Evolutionary conservation across 768 basidiomycete species (phyloP).

Genomic region (Gloeophyllum trabeum): DNA sequence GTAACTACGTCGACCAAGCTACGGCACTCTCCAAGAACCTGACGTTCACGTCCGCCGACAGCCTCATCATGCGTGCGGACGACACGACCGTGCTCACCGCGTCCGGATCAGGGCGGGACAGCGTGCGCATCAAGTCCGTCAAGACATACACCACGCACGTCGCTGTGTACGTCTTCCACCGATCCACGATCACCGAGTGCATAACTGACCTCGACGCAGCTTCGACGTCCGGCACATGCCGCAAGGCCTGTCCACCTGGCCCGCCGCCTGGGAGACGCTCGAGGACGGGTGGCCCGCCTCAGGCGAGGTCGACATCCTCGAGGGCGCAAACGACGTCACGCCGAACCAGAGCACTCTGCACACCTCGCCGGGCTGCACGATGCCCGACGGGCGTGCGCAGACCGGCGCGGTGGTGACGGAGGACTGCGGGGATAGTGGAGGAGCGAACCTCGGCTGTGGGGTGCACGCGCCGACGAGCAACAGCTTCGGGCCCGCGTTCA

Average conservation of each 20-base stretch:
- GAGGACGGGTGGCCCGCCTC: slow-evolving; percentile 14
- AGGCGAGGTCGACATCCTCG: slow-evolving; percentile 36
- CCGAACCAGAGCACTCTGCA: slow-evolving; percentile 37
- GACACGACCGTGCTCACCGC: slow-evolving; percentile 18
- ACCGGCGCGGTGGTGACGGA: slow-evolving; percentile 29
- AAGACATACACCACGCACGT: slow-evolving; percentile 22
- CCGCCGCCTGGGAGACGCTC: slow-evolving; percentile 24
- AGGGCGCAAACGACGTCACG: slow-evolving; percentile 36
- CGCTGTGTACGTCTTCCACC: slow-evolving; percentile 11
- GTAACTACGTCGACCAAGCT: slow-evolving; percentile 21
- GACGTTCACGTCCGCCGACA: slow-evolving; percentile 14
- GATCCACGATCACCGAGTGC: not conserved
- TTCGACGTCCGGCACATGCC: slow-evolving; percentile 40
- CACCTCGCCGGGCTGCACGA: slow-evolving; percentile 42
- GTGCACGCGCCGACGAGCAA: slow-evolving; percentile 25
- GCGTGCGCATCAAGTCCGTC: slow-evolving; percentile 21
- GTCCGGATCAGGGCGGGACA: slow-evolving; percentile 22
- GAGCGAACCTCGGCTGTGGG: slow-evolving; percentile 45
- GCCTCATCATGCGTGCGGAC: slow-evolving; percentile 26
- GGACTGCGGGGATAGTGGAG: slow-evolving; percentile 38
- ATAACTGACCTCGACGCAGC: slow-evolving; percentile 12
- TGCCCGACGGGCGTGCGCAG: slow-evolving; percentile 31
- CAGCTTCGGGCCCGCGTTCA: slow-evolving; percentile 50
- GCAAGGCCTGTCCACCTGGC: slow-evolving; percentile 33
- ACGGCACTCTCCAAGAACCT: slow-evolving; percentile 18